Conservation (phyloP, 768 basidiomycete genomes). For the Mycena chlorophos region DNA sequence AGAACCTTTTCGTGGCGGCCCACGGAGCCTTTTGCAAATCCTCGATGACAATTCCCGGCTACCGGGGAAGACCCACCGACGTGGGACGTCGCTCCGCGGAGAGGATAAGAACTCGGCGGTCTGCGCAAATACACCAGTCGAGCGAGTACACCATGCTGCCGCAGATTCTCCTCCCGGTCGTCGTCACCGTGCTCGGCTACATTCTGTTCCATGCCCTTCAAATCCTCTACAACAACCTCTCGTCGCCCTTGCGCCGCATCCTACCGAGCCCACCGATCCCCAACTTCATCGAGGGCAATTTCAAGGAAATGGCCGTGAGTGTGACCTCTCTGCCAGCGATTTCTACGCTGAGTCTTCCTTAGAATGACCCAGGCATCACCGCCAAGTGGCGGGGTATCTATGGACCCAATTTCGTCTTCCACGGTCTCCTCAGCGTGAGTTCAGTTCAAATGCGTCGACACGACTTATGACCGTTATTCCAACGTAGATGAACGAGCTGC, state of each 20-base stretch:
- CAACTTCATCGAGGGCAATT: constrained; percentile 25
- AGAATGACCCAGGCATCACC: neutral
- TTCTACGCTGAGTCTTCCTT: neutral
- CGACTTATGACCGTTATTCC: neutral
- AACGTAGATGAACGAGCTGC: constrained; percentile 35
- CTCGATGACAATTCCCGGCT: too few relatives aligned
- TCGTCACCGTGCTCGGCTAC: constrained; percentile 1
- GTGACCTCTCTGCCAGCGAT: neutral
- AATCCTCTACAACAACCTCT: constrained; percentile 2
- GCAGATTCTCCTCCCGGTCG: constrained; percentile 2
- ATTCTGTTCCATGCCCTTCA: neutral
- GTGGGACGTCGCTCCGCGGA: too few relatives aligned
- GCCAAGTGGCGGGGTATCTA: constrained; percentile 37
- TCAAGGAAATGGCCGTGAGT: constrained; percentile 27
- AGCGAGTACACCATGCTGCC: constrained; percentile 1
- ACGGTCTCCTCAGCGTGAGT: constrained; percentile 35
- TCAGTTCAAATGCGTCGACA: neutral
- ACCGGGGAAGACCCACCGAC: too few relatives aligned
- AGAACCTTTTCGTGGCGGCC: too few relatives aligned
- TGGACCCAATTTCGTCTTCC: constrained; percentile 35
- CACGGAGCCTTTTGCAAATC: too few relatives aligned
- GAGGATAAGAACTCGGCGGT: too few relatives aligned
- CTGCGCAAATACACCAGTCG: too few relatives aligned
- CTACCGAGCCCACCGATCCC: neutral
- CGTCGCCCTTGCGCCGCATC: constrained; percentile 7